Percentiles rank a stretch among this genome's conserved stretches.
Conservation (phyloP, 768 basidiomycete species). For the Termitomyces sp. region DNA sequence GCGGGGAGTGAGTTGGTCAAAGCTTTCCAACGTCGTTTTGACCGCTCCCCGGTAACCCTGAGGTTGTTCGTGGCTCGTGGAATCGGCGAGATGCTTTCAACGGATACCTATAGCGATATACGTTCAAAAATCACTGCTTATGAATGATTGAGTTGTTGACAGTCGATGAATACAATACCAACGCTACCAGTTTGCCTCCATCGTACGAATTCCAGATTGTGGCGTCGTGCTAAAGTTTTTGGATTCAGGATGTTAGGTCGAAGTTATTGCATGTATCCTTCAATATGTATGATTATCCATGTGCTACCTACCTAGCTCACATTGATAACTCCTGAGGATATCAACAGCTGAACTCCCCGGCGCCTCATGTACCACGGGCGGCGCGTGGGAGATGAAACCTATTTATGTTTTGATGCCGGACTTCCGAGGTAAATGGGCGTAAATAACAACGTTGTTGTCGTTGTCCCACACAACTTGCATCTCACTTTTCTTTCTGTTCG, state of each 20-base stretch:
- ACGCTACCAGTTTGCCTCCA: not conserved
- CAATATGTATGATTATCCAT: not conserved
- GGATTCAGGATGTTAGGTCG: not conserved
- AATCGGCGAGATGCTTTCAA: too few species aligned
- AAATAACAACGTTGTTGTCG: conserved; percentile 21
- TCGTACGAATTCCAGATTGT: not conserved
- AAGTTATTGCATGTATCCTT: not conserved
- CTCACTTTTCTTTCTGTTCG: conserved; percentile 10
- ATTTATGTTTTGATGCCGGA: not conserved
- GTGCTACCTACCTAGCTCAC: not conserved
- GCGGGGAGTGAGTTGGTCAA: too few species aligned
- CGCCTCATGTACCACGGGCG: not conserved
- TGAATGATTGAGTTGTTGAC: not conserved
- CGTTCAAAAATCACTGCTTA: not conserved
- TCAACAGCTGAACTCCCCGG: not conserved
- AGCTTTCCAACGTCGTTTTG: too few species aligned
- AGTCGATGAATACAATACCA: not conserved
- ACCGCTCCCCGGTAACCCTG: too few species aligned
- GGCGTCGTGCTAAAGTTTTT: not conserved
- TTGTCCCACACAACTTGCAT: conserved; percentile 5
- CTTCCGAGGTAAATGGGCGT: conserved; percentile 13
- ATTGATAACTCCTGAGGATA: not conserved
- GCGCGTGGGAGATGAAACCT: conserved; percentile 4
- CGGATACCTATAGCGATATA: not conserved
- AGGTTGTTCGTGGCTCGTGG: too few species aligned